Base-by-base conservation (phyloP, 2,329 filamentous ascomycete genomes). In the Aureobasidium sp. region DNA sequence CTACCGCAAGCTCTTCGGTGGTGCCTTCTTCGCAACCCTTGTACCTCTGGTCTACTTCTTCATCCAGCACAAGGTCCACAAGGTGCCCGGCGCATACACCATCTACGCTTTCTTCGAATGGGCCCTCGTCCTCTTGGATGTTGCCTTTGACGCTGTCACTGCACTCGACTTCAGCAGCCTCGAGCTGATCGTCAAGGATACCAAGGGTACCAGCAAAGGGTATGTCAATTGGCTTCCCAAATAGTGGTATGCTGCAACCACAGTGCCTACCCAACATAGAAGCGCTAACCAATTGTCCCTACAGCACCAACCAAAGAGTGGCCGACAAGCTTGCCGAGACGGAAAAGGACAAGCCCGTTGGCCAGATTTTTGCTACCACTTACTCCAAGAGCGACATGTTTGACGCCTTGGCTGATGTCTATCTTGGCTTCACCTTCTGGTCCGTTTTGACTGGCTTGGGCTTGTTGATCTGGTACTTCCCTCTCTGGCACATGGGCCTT, bases 91-190 rank as follows among this genome's bases (percentile, higher is more conserved):
- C 82, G 94, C 94, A 36, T 99, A 99, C 76, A 99, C 94, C 1
- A 96, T 82, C 58, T 99, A 99, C 75, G 88, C 94, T 65, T 97
- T 99, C 77, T 97, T 97, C 75, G 94, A 99, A 76, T 99, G 94
- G 94, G 81, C 91, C 27, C 81, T 99, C 64, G 91, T 99, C 71
- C 79, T 99, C 67, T 90, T 96, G 73, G 94, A 99, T 74, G 91
- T 99, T 62, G 93, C 84, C 34, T 99, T 99, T 77, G 94, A 99
- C 78, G 91, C 94, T 57, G 88, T 97, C 63, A 97, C 94, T 11
- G 88, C 90, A 62, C 79, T 96, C 69, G 94, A 99, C 78, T 99
- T 97, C 78, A 82, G 86, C 65, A 85, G 87, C 60, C 89, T 97
- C 72, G 93, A 97, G 74, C 79, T 99, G 70, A 82, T 91, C 68